Base-by-base conservation (phyloP, 345 rosid species). In the Linum lewisii region DNA sequence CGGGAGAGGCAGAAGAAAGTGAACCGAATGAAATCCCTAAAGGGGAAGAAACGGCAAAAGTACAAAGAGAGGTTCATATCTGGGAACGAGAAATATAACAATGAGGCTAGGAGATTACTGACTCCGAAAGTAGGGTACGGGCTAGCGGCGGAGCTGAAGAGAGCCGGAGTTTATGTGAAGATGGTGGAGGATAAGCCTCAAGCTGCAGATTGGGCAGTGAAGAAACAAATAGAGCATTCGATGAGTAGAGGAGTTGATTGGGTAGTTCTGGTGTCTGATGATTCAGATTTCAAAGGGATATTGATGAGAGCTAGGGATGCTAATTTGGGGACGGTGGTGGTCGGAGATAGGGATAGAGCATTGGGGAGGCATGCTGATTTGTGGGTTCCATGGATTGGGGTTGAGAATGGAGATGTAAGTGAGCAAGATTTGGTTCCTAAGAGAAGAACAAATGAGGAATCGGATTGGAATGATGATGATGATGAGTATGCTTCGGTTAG, bases 121-220 rank as follows among this genome's bases (percentile, higher is more conserved):
- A 78, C 65, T 21, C 96, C 96, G 3, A 84, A 78, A 64, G 75
- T 70, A 1, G 93, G 96, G 15, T 92, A 86, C 22, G 95, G 98
- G 20, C 70, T 92, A 58, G 95, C 76, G 0, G 68, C 72, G 2
- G 98, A 86, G 81, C 65, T 92, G 70, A 71, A 78, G 67, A 75
- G 93, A 65, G 98, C 95, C 0, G 98, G 97, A 1, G 87, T 92
- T 56, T 71, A 62, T 51, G 95, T 88, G 66, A 92, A 75, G 79
- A 86, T 86, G 2, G 97, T 88, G 63, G 83, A 81, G 75, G 98
- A 88, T 69, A 88, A 88, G 75, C 96, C 98, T 0, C 98, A 92
- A 62, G 96, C 96, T 0, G 95, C 98, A 21, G 96, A 92, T 72
- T 92, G 95, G 98, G 93, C 95, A 5, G 69, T 92, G 82, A 92